phyloP scores from a whole-genome alignment of 1,139 yeast genomes.

The Yamadazyma atlantica region DNA sequence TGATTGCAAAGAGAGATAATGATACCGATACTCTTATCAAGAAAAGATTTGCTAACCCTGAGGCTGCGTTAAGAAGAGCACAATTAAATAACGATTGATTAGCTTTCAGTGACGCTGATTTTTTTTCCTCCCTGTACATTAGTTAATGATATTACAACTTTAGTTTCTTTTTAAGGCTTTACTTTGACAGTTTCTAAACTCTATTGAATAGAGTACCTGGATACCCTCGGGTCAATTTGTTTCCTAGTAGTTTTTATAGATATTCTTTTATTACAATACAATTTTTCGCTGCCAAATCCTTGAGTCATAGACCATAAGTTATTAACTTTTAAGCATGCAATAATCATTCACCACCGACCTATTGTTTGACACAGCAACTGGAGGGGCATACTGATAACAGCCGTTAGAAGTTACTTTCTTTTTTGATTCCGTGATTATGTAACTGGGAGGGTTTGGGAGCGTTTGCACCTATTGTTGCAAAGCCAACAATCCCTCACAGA shows the following conservation, averaged over 20 bases:
- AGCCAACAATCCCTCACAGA: neutral
- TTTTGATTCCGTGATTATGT: too few species aligned
- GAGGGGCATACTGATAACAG: too few species aligned
- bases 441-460: too few species aligned
- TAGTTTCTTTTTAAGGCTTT: too few species aligned
- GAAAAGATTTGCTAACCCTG: constrained; percentile 7
- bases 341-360: too few species aligned
- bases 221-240: neutral
- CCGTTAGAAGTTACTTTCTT: too few species aligned
- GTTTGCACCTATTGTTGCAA: constrained; percentile 1
- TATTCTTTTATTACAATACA: neutral
- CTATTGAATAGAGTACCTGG: constrained; percentile 1
- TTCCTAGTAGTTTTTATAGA: neutral
- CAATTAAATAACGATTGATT: constrained; percentile 2
- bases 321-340: too few species aligned
- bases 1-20: constrained; percentile 7
- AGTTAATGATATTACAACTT: too few species aligned
- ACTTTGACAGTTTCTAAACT: neutral
- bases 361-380: too few species aligned
- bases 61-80: constrained; percentile 3
- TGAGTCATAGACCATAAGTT: too few species aligned
- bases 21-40: constrained; percentile 6
- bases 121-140: constrained; percentile 1
- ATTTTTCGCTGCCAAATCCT: neutral
- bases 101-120: too few species aligned